A percentile compares a stretch with the other conserved stretches of the same genome.
Conservation (phyloP, 176 grass and related monocot species). For the Eleusine indica region DNA sequence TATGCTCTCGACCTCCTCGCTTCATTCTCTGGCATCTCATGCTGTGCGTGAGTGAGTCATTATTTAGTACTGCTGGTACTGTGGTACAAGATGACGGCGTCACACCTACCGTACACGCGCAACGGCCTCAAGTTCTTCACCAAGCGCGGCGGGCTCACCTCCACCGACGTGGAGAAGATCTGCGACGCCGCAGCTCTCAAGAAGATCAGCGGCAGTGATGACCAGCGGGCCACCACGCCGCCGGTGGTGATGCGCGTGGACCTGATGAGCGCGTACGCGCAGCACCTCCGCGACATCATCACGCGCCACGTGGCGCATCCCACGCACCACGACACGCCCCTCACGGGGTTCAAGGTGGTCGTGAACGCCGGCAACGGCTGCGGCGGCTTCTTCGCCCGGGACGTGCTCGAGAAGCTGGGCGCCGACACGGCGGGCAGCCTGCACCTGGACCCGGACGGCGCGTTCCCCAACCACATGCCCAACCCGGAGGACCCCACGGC, state of each 20-base stretch:
- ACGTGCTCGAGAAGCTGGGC: slow-evolving; percentile 73
- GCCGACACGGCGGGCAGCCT: slow-evolving; percentile 81
- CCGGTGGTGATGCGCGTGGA: slow-evolving; percentile 59
- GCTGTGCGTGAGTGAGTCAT: too few relatives aligned
- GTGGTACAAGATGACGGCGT: slow-evolving; percentile 72
- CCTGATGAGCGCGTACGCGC: slow-evolving; percentile 72
- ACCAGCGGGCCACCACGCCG: neutral
- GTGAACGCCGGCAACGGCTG: slow-evolving; percentile 91
- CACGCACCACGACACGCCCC: slow-evolving; percentile 53
- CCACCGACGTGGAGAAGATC: slow-evolving; percentile 60
- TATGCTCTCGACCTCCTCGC: too few relatives aligned
- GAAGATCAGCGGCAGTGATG: slow-evolving; percentile 31
- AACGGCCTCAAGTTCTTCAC: slow-evolving; percentile 97
- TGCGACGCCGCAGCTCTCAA: slow-evolving; percentile 67
- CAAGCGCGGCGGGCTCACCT: slow-evolving; percentile 57
- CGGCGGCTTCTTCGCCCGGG: slow-evolving; percentile 81
- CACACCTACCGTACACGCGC: slow-evolving; percentile 86
- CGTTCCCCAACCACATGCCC: slow-evolving; percentile 82
- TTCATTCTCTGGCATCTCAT: too few relatives aligned
- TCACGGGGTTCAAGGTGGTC: slow-evolving; percentile 67
- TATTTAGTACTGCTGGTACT: too few relatives aligned
- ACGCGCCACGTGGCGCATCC: slow-evolving; percentile 72
- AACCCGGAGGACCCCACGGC: slow-evolving; percentile 83
- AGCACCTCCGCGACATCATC: slow-evolving; percentile 73
- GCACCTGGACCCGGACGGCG: slow-evolving; percentile 72